Conservation (phyloP, 2,329 filamentous ascomycete genomes). For the Fusarium drepaniforme region DNA sequence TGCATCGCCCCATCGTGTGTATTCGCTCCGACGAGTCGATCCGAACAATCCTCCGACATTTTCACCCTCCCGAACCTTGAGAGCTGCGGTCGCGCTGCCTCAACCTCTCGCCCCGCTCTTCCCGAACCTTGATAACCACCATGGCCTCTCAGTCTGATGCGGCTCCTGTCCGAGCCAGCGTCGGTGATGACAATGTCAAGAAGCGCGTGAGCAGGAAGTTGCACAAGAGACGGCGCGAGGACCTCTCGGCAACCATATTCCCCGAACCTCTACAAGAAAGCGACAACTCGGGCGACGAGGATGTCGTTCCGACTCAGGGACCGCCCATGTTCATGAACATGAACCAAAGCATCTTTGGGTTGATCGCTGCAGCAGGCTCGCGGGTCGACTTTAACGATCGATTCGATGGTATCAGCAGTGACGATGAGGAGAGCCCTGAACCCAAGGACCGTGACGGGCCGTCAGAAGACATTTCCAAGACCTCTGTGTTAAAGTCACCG, state of each 20-base stretch:
- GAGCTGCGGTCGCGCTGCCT: conserved; percentile 1
- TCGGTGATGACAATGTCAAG: conserved; percentile 51
- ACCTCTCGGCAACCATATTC: conserved; percentile 54
- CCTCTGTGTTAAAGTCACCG: conserved; percentile 53
- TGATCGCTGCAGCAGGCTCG: conserved; percentile 90
- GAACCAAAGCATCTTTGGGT: conserved; percentile 94
- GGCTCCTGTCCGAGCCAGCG: conserved; percentile 35
- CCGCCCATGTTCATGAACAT: conserved; percentile 75
- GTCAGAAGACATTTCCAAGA: conserved; percentile 53
- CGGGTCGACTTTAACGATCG: conserved; percentile 84
- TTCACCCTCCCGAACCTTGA: neutral
- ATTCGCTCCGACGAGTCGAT: neutral
- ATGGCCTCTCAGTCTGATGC: conserved; percentile 39
- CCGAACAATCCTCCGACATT: neutral
- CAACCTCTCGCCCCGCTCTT: conserved; percentile 22
- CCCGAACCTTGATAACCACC: conserved; percentile 17
- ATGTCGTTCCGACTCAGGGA: conserved; percentile 57
- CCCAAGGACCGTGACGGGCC: conserved; percentile 59
- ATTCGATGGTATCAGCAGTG: conserved; percentile 84
- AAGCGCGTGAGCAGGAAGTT: conserved; percentile 59
- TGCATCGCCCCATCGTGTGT: neutral
- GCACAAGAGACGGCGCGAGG: conserved; percentile 57
- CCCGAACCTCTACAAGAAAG: conserved; percentile 66
- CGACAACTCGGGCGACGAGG: conserved; percentile 63
- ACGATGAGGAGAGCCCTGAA: conserved; percentile 77